phyloP scores from a whole-genome alignment of 2,329 filamentous ascomycete genomes.

The Penicillium sp. region DNA sequence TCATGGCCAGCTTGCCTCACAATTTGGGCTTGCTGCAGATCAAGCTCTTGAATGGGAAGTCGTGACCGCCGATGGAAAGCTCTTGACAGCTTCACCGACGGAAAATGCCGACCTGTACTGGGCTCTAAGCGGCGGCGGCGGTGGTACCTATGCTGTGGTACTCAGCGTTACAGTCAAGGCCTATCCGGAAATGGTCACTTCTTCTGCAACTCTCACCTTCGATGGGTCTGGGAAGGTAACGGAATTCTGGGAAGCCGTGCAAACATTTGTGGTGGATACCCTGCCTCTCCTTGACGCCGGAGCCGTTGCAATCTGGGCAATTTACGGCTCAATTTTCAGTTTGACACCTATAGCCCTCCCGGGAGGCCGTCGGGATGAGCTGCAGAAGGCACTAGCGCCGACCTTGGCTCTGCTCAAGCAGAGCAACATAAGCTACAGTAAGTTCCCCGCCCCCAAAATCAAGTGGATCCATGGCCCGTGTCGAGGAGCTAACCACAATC shows the following conservation, averaged over 20 bases:
- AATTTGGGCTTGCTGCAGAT: constrained; percentile 40
- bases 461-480: not conserved
- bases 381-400: not conserved
- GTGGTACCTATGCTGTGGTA: constrained; percentile 17
- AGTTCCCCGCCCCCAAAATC: not conserved
- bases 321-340: not conserved
- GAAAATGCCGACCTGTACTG: constrained; percentile 22
- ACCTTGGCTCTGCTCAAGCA: not conserved
- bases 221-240: not conserved
- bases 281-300: constrained; percentile 11
- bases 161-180: constrained; percentile 11
- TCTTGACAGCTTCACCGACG: constrained; percentile 13
- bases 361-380: constrained; percentile 2
- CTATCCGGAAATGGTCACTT: constrained; percentile 9
- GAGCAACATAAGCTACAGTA: constrained; percentile 7
- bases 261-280: constrained; percentile 2
- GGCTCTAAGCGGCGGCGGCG: constrained; percentile 23
- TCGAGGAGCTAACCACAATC: not conserved
- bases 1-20: constrained; percentile 43
- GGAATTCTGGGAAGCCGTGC: constrained; percentile 5
- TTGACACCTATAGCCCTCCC: constrained; percentile 5
- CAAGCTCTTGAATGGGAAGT: constrained; percentile 37
- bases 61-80: constrained; percentile 32
- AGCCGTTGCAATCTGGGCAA: constrained; percentile 9
- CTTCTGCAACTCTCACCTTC: constrained; percentile 10